A percentile compares a stretch with the other conserved stretches of the same genome.
Evolutionary conservation across 1,139 yeast genomes (phyloP).

Genomic region (Geotrichum aggregatum): DNA sequence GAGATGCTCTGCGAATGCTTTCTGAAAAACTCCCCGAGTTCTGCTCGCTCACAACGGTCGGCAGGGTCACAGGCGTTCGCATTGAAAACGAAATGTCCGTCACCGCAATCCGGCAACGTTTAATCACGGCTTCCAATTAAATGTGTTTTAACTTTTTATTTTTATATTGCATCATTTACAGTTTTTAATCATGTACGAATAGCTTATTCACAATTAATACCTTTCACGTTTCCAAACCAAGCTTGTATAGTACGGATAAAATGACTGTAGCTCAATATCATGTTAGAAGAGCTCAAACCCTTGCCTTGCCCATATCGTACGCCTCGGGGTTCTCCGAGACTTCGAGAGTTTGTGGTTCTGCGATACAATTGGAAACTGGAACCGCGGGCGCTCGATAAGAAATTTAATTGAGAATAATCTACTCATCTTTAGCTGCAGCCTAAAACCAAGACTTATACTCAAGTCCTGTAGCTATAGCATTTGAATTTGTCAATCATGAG

Average conservation of each 20-base stretch:
- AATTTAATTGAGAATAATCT: no score
- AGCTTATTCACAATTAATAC: not conserved
- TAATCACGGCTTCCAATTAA: not conserved
- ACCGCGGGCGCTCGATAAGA: no score
- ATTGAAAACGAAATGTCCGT: slow-evolving; percentile 6
- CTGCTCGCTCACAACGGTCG: slow-evolving; percentile 11
- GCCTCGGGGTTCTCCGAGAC: no score
- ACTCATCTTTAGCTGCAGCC: no score
- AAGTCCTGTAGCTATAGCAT: no score
- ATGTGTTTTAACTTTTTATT: not conserved
- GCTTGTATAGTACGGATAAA: no score
- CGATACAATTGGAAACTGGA: no score
- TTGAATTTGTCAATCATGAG: not conserved
- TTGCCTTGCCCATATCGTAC: no score
- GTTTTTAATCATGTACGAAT: not conserved
- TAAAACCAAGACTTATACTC: no score
- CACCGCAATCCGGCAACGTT: slow-evolving; percentile 1
- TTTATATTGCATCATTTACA: not conserved
- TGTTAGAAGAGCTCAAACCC: no score
- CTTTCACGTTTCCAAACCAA: not conserved
- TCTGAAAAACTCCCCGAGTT: slow-evolving; percentile 17
- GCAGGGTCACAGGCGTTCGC: slow-evolving; percentile 15
- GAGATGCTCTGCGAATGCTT: slow-evolving; percentile 16
- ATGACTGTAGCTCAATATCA: no score
- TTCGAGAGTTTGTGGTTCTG: no score